phyloP scores from a whole-genome alignment of 306 rosid species.

The Styphnolobium japonicum region DNA sequence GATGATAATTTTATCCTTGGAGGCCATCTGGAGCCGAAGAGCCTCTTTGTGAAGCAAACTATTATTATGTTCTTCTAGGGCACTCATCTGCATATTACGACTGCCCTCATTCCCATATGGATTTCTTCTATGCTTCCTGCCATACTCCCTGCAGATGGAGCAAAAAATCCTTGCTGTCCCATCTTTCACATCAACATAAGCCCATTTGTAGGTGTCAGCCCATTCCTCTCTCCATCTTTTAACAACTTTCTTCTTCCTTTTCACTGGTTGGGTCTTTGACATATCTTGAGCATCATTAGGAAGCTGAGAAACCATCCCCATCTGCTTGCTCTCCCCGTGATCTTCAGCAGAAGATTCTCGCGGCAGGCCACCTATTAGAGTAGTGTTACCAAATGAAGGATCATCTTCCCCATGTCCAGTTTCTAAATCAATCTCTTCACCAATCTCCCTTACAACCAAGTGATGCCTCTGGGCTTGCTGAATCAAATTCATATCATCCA shows the following conservation, averaged over 20 bases:
- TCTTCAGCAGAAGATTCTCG: slow-evolving; percentile 77
- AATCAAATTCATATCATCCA: slow-evolving; percentile 87
- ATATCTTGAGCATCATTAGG: slow-evolving; percentile 68
- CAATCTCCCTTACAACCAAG: slow-evolving; percentile 72
- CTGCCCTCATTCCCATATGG: slow-evolving; percentile 93
- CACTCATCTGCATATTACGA: slow-evolving; percentile 96
- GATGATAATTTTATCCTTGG: slow-evolving; percentile 67
- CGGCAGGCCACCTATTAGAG: slow-evolving; percentile 59
- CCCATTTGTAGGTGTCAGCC: slow-evolving; percentile 97
- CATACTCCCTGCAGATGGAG: slow-evolving; percentile 85
- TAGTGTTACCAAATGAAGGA: slow-evolving; percentile 68
- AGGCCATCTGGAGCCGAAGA: slow-evolving; percentile 86
- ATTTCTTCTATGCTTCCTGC: slow-evolving; percentile 85
- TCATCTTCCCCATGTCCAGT: slow-evolving; percentile 88
- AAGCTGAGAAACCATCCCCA: slow-evolving; percentile 71
- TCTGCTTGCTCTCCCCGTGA: slow-evolving; percentile 62
- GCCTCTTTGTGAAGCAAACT: slow-evolving; percentile 95
- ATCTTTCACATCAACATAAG: slow-evolving; percentile 85
- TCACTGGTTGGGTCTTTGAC: slow-evolving; percentile 57
- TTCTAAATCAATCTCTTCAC: slow-evolving; percentile 86
- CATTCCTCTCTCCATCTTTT: slow-evolving; percentile 96
- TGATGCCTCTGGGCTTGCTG: slow-evolving; percentile 89
- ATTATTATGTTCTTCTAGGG: slow-evolving; percentile 84
- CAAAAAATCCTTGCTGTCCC: slow-evolving; percentile 86
- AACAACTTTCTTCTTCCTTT: slow-evolving; percentile 85